Percentiles rank a stretch among this genome's conserved stretches.
Evolutionary conservation across 2,329 filamentous ascomycete species (phyloP).

Genomic region (Davidsoniella neocaledoniae): DNA sequence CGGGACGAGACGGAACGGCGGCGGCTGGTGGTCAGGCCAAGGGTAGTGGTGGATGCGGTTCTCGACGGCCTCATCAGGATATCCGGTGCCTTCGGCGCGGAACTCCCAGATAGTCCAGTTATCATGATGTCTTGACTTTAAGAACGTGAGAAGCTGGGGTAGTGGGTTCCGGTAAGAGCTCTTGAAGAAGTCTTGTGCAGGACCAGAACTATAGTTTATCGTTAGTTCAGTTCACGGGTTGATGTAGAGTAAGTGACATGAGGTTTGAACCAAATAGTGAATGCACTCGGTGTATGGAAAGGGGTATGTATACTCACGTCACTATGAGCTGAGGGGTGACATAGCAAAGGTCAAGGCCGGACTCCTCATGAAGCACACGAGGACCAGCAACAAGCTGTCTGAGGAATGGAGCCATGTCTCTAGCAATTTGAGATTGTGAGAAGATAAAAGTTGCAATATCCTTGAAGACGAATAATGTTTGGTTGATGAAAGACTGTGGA

Average conservation of each 20-base stretch:
- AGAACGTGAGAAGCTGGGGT: conserved; percentile 69
- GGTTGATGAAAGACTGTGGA: background rate
- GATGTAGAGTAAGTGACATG: background rate
- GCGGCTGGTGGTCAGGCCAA: conserved; percentile 94
- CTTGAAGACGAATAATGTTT: background rate
- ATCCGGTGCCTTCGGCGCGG: conserved; percentile 86
- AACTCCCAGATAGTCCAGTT: conserved; percentile 98
- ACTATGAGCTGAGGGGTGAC: conserved; percentile 66
- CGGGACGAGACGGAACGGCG: conserved; percentile 77
- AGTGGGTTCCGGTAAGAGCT: conserved; percentile 88
- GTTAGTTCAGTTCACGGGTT: conserved; percentile 14
- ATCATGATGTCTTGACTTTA: conserved; percentile 66
- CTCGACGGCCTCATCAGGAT: conserved; percentile 81
- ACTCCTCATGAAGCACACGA: conserved; percentile 66
- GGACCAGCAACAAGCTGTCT: conserved; percentile 86
- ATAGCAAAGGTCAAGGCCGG: conserved; percentile 86
- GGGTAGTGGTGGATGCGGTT: conserved; percentile 77
- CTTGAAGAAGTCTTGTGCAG: conserved; percentile 75
- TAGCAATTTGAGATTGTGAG: conserved; percentile 4
- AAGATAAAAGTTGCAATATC: conserved; percentile 5
- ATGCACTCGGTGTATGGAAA: background rate
- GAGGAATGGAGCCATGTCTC: conserved; percentile 51
- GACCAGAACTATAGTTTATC: conserved; percentile 54
- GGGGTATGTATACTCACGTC: conserved; percentile 29
- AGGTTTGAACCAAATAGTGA: background rate